Base-by-base conservation (phyloP, 176 grass and related monocot genomes). In the Lolium perenne region DNA sequence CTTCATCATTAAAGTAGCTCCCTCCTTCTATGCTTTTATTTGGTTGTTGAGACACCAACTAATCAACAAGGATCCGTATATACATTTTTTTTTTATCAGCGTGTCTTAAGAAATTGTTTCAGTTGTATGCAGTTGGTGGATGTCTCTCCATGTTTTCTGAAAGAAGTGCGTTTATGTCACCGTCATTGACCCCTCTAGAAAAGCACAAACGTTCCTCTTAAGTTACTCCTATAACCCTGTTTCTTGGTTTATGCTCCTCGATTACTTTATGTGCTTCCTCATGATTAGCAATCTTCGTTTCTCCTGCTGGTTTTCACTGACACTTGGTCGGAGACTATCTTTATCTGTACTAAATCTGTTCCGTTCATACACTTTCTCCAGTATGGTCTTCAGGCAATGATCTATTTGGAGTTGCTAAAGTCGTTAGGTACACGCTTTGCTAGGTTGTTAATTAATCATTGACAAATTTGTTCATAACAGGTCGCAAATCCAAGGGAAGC, bases 381-480 rank as follows among this genome's bases (percentile, higher is more conserved):
- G 5, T 68, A 55, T 81, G 71, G 77, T 78, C 12, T 77, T 45
- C 29, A 71, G 29, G 23, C 71, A 71, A 49, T 85, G 11, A 49
- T 88, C 41, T 77, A 45, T 77, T 38, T 35, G 51, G 10, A 55
- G 54, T 57, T 82, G 77, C 71, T 71, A 13, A 88, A 82, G 53
- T 26, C 4, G 64, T 91, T 84, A 71, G 53, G 68, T 41, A 23
- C 71, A 60, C 4, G 59, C 61, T 86, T 72, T 72, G 43, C 56
- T 22, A 48, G 74, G 35, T 83, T 72, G 62, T 76, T 91, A 91
- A 88, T 85, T 91, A 88, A 91, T 85, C 86, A 71, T 17, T 38
- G 85, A 64, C 48, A 64, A 81, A 25, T 85, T 45, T 88, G 78
- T 48, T 88, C 53, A 41, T 85, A 82, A 72, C 90, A 91, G 86